Base-by-base conservation (phyloP, 805 yeast genomes). In the Kuraishia cidri region DNA sequence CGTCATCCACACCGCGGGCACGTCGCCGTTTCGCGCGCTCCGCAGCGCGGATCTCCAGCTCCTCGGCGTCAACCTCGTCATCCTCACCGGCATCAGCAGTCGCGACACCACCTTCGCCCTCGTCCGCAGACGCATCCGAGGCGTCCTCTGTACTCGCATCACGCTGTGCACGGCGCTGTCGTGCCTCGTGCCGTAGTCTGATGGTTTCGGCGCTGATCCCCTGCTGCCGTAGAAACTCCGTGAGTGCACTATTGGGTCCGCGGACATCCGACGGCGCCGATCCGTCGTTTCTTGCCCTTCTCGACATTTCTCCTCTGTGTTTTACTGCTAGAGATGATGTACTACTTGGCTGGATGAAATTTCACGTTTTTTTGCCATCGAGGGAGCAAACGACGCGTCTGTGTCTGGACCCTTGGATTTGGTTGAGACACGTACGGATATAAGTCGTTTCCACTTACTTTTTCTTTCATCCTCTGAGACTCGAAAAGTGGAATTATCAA, bases 191-290 rank as follows among this genome's bases (percentile, higher is more conserved):
- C 34, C 64, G 41, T 31, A 60, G 59, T 47, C 87, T 66, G 50
- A 86, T 86, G 26, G 74, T 76, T 36, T 77, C 86, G 1, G 95
- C 86, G 47, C 64, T 81, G 57, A 88, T 88, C 23, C 97, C 97
- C 54, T 87, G 94, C 36, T 81, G 85, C 31, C 87, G 65, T 38
- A 88, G 65, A 47, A 88, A 88, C 54, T 83, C 92, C 0, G 96
- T 88, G 43, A 88, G 62, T 0, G 97, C 97, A 43, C 94, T 80
- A 60, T 84, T 85, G 29, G 94, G 83, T 5, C 80, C 83, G 28
- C 52, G 41, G 5, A 58, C 58, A 19, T 45, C 51, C 20, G 31
- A 20, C 23, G 23, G 10, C 7, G 9, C 23, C n/a, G 21, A 16
- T 21, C 29, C 27, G 13, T 33, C 27, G 17, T 32, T 24, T 23